Evolutionary conservation across 139 green algal genomes (phyloP).

Genomic region (Desmodesmus armatus): DNA sequence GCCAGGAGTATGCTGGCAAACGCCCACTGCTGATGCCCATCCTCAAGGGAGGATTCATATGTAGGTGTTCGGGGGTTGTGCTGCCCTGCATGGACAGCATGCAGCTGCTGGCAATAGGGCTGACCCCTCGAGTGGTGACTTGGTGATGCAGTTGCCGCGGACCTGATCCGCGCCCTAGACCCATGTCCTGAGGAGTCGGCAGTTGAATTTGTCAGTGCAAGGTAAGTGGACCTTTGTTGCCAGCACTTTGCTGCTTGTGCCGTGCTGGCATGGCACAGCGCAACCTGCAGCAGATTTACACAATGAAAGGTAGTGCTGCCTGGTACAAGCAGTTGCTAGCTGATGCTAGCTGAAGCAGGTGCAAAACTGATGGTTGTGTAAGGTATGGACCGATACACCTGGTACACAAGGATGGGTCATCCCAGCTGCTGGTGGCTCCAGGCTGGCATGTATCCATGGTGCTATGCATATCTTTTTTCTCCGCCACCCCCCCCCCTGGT

Average conservation of each 20-base stretch:
- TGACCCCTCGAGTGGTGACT: no score
- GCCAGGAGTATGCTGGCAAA: neutral
- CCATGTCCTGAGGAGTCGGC: constrained; percentile 31
- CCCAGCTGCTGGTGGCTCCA: no score
- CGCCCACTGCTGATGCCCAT: constrained; percentile 34
- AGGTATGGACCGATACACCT: no score
- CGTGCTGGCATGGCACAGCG: no score
- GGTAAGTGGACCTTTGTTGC: neutral
- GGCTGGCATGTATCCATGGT: no score
- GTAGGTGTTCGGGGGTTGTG: neutral
- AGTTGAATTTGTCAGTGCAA: constrained; percentile 32
- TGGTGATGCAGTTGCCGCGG: constrained; percentile 43
- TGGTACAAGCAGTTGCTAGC: no score
- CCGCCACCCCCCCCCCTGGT: neutral
- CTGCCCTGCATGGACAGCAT: neutral
- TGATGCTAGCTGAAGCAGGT: no score
- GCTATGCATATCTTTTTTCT: neutral
- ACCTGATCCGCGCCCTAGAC: constrained; percentile 20
- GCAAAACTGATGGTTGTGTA: no score
- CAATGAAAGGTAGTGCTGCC: no score
- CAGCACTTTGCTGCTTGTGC: no score
- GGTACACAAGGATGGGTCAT: no score
- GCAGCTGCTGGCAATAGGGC: neutral
- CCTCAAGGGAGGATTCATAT: constrained; percentile 40
- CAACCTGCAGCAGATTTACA: no score